Evolutionary conservation across 306 rosid species (phyloP), one percentile per base, ranked within the genome.

Genomic region (Fragaria vesca): DNA sequence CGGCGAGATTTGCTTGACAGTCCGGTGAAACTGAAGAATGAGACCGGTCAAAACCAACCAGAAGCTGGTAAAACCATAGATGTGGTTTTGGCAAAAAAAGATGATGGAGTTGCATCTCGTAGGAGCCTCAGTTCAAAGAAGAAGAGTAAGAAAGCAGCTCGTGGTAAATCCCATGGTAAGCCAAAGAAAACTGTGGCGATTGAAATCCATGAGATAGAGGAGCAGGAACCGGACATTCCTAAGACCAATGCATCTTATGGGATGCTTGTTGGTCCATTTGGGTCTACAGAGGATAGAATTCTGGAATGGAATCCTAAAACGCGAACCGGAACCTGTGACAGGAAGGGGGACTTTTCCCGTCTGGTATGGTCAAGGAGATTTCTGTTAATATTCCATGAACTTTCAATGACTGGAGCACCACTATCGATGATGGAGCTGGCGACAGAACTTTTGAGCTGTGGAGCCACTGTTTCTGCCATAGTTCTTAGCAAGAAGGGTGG

Each of bases 371-470:
- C 93, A 24, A 89, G 88, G 81, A 90, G 93, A 54, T 94, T 92
- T 85, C 79, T 92, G 65, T 77, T 94, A 79, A 82, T 94, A 72
- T 94, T 94, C 82, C 98, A 94, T 74, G 97, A 94, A 67, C 91
- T 92, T 69, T 94, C 98, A n/a, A 89, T 94, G 96, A 94, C 95
- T 17, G 98, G 98, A 50, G 94, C 98, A 69, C 98, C 98, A 12
- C 89, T 90, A 78, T 90, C 98, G 46, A 94, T 92, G 97, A 85
- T 94, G 96, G 96, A 94, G 81, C 83, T 94, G 81, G 98, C 90
- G 48, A 90, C 93, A n/a, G 95, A 94, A 82, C 93, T 94, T 73
- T 75, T 92, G 87, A 94, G 93, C 66, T 94, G 98, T 65, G 97
- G 91, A 36, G 96, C 93, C 71, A 82, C 86, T 17, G 97, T 94